phyloP scores from a whole-genome alignment of 1,139 yeast genomes.

The Pichia kudriavzevii region DNA sequence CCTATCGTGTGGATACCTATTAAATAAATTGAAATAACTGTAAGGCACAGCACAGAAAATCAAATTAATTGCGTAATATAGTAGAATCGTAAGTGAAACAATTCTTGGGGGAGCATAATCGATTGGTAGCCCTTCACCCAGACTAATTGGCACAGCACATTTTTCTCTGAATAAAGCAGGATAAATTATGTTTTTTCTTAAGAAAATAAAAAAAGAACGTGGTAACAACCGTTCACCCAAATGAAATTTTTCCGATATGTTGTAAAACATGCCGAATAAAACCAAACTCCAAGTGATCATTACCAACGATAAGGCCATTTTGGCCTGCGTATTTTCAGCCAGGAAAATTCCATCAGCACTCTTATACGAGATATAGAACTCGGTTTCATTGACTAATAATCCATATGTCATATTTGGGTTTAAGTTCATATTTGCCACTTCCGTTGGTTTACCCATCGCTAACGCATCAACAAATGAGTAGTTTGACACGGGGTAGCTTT shows the following conservation, averaged over 20 bases:
- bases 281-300: conserved; percentile 12
- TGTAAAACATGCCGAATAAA: conserved; percentile 6
- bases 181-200: conserved; percentile 7
- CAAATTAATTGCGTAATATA: conserved; percentile 38
- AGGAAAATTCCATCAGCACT: conserved; percentile 2
- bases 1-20: conserved; percentile 6
- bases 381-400: conserved; percentile 3
- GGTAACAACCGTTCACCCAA: conserved; percentile 6
- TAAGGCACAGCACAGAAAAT: conserved; percentile 10
- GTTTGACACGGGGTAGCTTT: neutral
- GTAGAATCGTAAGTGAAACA: conserved; percentile 42
- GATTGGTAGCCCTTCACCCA: conserved; percentile 4
- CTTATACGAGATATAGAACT: conserved; percentile 3
- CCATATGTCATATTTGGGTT: neutral
- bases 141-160: conserved; percentile 6
- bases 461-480: conserved; percentile 3
- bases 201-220: conserved; percentile 1
- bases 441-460: neutral
- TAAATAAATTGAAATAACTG: conserved; percentile 1
- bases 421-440: neutral
- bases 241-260: conserved; percentile 7
- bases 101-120: conserved; percentile 47
- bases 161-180: conserved; percentile 11
- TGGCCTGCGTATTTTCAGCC: conserved; percentile 5
- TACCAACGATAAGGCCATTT: conserved; percentile 8